These are phyloP conservation scores for Penicillium herquei DNA, from an alignment of 495 filamentous ascomycete genomes.

Conservation along the genomic window DNA sequence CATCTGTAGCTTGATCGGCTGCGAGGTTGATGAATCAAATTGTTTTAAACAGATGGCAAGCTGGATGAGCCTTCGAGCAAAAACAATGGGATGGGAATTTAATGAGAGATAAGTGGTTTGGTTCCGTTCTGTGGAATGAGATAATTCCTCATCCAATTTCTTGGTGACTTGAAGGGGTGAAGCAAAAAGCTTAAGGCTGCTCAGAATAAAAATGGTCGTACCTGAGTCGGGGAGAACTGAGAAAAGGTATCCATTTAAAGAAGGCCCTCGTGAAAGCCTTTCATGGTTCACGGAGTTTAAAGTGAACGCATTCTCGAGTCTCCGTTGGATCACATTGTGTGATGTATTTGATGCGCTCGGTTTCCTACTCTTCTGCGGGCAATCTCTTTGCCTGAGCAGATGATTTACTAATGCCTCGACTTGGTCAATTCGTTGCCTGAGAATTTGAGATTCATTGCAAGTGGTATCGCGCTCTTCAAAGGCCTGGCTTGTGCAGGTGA, in stretches of 20 bases:
- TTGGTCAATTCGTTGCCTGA: constrained; percentile 16
- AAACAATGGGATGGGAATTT: constrained; percentile 40
- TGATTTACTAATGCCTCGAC: constrained; percentile 22
- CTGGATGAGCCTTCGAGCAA: constrained; percentile 47
- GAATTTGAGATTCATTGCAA: not conserved
- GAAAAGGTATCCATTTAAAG: constrained; percentile 12
- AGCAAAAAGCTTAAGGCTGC: constrained; percentile 8
- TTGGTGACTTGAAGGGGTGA: constrained; percentile 15
- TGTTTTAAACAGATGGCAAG: constrained; percentile 49
- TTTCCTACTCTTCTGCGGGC: no score
- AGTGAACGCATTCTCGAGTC: not conserved
- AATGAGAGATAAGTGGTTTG: constrained; percentile 16
- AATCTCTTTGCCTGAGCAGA: constrained; percentile 13
- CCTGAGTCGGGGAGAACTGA: constrained; percentile 12
- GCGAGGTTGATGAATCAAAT: constrained; percentile 26
- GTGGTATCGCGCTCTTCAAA: constrained; percentile 1
- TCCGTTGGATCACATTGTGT: not conserved
- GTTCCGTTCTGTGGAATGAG: not conserved
- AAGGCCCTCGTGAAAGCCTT: constrained; percentile 9
- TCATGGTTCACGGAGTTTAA: constrained; percentile 14
- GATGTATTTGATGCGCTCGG: no score
- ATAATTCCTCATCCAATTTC: not conserved
- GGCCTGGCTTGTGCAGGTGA: constrained; percentile 25
- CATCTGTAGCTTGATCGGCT: constrained; percentile 24
- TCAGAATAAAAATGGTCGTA: constrained; percentile 9